Evolutionary conservation across 75 land plant species (phyloP), one percentile per base, ranked within the genome.

Genomic region (Gnetum montanum): DNA sequence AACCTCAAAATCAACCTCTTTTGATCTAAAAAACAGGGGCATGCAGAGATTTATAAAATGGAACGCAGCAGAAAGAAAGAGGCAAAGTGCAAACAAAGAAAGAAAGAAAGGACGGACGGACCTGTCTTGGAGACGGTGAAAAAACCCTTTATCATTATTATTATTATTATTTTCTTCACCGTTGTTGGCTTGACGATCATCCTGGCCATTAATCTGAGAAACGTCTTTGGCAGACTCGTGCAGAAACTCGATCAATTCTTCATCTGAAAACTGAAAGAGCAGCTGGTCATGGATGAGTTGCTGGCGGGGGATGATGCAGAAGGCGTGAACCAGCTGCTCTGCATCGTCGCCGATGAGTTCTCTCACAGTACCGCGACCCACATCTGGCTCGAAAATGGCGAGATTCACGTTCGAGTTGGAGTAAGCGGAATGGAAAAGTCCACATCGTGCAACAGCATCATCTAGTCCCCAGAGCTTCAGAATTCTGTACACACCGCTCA

Each of bases 401-500:
- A 90, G 82, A 57, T 90, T 86, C 51, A 90, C 92, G 54, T 86
- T 78, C 36, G 96, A 90, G 31, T 90, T 90, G 69, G 96, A 86
- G 64, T 90, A 86, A 45, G 88, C 69, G 26, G 96, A 90, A 70
- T 90, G 96, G 62, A 76, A 83, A 38, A 90, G 82, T 51, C 92
- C 92, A 62, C 83, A 90, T 52, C 79, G 72, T 27, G 77, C 65
- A 23, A 87, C 83, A 29, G 74, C 12, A 28, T 77, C 74, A 3
- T 76, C 82, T 15, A 70, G 70, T 12, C 59, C 57, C 97, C 93
- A 91, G 22, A 87, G 59, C 61, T 72, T 70, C 58, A 87, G 93
- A 40, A 80, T 78, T 8, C 79, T 71, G 65, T 91, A 73, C 12
- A 72, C 66, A 46, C 73, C 82, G 22, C 72, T n/a, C 28, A 91